Evolutionary conservation across 2,329 filamentous ascomycete species (phyloP).

Genomic region (Penicillium sp.): DNA sequence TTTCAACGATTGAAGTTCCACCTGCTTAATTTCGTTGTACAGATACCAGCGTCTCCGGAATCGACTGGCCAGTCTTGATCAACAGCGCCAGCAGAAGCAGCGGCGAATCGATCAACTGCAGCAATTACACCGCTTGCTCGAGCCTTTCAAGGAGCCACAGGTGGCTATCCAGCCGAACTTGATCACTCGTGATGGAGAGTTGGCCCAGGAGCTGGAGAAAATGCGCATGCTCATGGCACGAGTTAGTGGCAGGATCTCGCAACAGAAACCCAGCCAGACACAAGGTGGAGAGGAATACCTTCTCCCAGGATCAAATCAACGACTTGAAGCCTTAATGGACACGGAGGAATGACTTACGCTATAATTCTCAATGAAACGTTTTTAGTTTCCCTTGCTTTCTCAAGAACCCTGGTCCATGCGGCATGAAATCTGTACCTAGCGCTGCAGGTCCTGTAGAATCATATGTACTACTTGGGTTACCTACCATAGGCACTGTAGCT

Average conservation of each 20-base stretch:
- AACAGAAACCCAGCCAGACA: slow-evolving; percentile 22
- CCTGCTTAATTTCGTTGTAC: slow-evolving; percentile 26
- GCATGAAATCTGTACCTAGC: slow-evolving; percentile 1
- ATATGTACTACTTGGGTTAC: not conserved
- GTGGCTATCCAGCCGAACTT: slow-evolving; percentile 57
- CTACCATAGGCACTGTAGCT: not conserved
- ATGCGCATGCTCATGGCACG: slow-evolving; percentile 50
- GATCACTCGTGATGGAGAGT: slow-evolving; percentile 51
- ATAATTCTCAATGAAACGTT: not conserved
- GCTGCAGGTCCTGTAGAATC: not conserved
- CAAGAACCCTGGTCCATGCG: slow-evolving; percentile 14
- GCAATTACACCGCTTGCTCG: slow-evolving; percentile 47
- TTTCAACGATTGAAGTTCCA: slow-evolving; percentile 17
- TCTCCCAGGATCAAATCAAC: slow-evolving; percentile 31
- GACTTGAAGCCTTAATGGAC: slow-evolving; percentile 39
- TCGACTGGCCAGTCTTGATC: slow-evolving; percentile 48
- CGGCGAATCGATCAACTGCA: slow-evolving; percentile 49
- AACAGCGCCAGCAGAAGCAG: slow-evolving; percentile 46
- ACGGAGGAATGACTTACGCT: slow-evolving; percentile 30
- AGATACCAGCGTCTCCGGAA: slow-evolving; percentile 45
- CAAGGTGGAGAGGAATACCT: slow-evolving; percentile 21
- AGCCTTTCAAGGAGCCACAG: slow-evolving; percentile 51
- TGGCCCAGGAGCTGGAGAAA: slow-evolving; percentile 51
- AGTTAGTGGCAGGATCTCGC: slow-evolving; percentile 39
- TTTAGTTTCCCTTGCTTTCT: not conserved